A percentile compares a stretch with the other conserved stretches of the same genome.
Conservation (phyloP, 352 stramenopile genomes). For the Thalassiosira livingstoniorum region DNA sequence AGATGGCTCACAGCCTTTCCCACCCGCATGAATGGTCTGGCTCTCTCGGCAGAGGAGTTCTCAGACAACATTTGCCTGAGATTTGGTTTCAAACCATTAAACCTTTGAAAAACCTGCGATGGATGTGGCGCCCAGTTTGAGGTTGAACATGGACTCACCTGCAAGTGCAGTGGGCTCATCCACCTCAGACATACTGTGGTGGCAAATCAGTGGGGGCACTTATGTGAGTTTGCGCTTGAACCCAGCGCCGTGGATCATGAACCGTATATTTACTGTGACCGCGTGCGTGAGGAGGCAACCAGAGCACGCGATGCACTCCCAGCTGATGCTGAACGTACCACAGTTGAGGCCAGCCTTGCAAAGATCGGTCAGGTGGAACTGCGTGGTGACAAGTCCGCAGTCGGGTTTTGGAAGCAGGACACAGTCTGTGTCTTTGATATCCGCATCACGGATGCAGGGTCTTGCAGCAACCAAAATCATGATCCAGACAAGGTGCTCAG, state of each 20-base stretch:
- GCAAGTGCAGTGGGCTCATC: constrained; percentile 48
- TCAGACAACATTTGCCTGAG: constrained; percentile 43
- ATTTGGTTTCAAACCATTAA: constrained; percentile 25
- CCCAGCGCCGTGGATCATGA: constrained; percentile 12
- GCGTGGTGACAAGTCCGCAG: too few species aligned
- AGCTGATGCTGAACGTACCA: too few species aligned
- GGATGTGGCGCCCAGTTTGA: constrained; percentile 45
- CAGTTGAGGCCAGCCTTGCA: too few species aligned
- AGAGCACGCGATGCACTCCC: too few species aligned
- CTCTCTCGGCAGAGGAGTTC: constrained; percentile 47
- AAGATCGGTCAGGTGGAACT: too few species aligned
- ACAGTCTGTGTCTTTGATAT: too few species aligned
- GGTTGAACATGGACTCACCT: constrained; percentile 56
- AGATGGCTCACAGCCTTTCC: constrained; percentile 26
- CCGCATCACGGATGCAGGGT: too few species aligned
- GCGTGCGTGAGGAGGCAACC: too few species aligned
- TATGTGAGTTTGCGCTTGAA: constrained; percentile 18
- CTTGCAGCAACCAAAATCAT: too few species aligned
- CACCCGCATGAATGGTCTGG: constrained; percentile 24
- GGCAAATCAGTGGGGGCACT: constrained; percentile 29
- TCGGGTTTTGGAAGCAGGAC: too few species aligned
- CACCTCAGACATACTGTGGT: constrained; percentile 52
- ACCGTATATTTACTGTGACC: too few species aligned
- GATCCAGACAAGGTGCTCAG: too few species aligned
- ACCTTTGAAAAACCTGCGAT: constrained; percentile 39